These are phyloP conservation scores for Bipolaris bicolor DNA, from an alignment of 2,329 filamentous ascomycete genomes.

Conservation along the genomic window DNA sequence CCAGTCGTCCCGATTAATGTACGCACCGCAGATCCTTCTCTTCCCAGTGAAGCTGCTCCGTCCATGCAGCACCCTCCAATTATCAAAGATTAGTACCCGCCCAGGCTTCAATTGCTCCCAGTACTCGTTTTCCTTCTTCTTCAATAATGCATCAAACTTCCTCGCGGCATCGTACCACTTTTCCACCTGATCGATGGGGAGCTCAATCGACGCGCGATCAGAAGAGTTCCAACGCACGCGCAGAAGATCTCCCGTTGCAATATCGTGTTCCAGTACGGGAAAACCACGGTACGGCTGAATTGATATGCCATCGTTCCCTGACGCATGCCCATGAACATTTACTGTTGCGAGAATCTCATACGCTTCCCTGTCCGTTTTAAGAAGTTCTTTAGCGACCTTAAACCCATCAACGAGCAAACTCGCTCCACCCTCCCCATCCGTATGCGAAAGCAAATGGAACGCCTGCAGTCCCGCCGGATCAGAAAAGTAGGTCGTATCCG, in stretches of 20 bases:
- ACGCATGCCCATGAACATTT: slow-evolving; percentile 77
- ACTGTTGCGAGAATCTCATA: slow-evolving; percentile 64
- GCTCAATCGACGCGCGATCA: slow-evolving; percentile 74
- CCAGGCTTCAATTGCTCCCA: slow-evolving; percentile 85
- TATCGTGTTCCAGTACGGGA: slow-evolving; percentile 72
- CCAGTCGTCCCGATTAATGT: slow-evolving; percentile 53
- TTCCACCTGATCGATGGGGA: slow-evolving; percentile 58
- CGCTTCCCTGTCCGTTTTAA: slow-evolving; percentile 58
- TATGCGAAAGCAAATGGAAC: slow-evolving; percentile 88
- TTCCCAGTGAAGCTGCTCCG: slow-evolving; percentile 81
- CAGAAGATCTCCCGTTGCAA: slow-evolving; percentile 53
- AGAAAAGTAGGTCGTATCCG: slow-evolving; percentile 94
- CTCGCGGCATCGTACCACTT: slow-evolving; percentile 82
- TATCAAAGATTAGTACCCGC: slow-evolving; percentile 87
- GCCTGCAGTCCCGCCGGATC: slow-evolving; percentile 91
- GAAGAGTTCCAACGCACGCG: slow-evolving; percentile 93
- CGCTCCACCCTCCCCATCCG: slow-evolving; percentile 70
- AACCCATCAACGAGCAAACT: slow-evolving; percentile 90
- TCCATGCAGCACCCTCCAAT: slow-evolving; percentile 93
- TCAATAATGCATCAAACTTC: slow-evolving; percentile 74
- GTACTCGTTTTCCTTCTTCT: slow-evolving; percentile 69
- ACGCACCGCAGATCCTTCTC: slow-evolving; percentile 87
- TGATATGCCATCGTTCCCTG: slow-evolving; percentile 81
- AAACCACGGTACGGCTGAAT: slow-evolving; percentile 74
- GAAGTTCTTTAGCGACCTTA: slow-evolving; percentile 68